Evolutionary conservation across 1,139 yeast species (phyloP).

Genomic region (Spathaspora sp.): DNA sequence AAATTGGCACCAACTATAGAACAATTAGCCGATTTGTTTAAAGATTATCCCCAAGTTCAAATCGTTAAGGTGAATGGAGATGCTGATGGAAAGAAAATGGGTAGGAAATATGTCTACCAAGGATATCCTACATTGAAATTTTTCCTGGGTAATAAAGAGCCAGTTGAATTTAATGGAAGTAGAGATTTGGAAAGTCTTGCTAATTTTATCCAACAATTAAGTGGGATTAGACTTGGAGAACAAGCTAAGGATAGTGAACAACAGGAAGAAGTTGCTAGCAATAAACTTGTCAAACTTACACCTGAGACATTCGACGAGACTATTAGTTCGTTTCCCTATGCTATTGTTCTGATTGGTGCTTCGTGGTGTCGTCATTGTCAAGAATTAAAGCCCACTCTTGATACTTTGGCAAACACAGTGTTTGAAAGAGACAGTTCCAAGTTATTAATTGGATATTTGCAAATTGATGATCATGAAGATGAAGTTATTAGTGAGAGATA

Average conservation of each 20-base stretch:
- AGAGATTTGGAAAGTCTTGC: slow-evolving; percentile 47
- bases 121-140: slow-evolving; percentile 68
- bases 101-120: slow-evolving; percentile 53
- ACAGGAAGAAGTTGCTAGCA: slow-evolving; percentile 11
- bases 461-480: slow-evolving; percentile 45
- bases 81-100: slow-evolving; percentile 52
- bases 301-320: slow-evolving; percentile 33
- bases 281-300: slow-evolving; percentile 27
- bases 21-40: slow-evolving; percentile 52
- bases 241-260: slow-evolving; percentile 6
- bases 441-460: slow-evolving; percentile 11
- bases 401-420: slow-evolving; percentile 30
- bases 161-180: slow-evolving; percentile 48
- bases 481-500: slow-evolving; percentile 43
- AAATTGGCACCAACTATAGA: slow-evolving; percentile 64
- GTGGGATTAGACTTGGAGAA: slow-evolving; percentile 26
- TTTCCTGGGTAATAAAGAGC: slow-evolving; percentile 51
- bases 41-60: slow-evolving; percentile 46
- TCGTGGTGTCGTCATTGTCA: slow-evolving; percentile 31
- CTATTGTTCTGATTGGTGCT: slow-evolving; percentile 40
- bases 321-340: slow-evolving; percentile 26
- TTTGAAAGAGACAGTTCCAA: slow-evolving; percentile 29
- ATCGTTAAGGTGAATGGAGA: slow-evolving; percentile 71
- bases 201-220: slow-evolving; percentile 45
- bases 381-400: slow-evolving; percentile 28